These are phyloP conservation scores for Pestalotiopsis sp. DNA, from an alignment of 2,329 filamentous ascomycete species.

Conservation along the genomic window DNA sequence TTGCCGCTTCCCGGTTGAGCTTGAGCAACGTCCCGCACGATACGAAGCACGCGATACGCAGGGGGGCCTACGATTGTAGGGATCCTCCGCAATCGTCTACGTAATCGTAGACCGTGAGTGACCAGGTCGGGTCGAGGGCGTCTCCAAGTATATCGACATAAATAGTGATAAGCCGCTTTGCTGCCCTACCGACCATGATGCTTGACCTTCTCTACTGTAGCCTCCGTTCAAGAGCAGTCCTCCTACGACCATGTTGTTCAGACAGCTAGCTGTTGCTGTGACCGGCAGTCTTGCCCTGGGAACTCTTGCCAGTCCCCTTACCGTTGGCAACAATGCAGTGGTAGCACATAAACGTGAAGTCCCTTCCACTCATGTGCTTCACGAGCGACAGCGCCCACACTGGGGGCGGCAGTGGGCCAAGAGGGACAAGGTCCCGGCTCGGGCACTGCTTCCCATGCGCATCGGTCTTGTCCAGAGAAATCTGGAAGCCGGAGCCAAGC, in stretches of 20 bases:
- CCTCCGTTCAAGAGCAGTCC: background rate
- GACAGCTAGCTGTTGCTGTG: constrained; percentile 19
- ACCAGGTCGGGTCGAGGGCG: background rate
- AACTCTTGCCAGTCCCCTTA: constrained; percentile 19
- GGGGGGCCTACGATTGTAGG: background rate
- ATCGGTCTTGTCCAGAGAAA: constrained; percentile 35
- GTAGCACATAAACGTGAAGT: constrained; percentile 18
- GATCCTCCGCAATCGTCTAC: background rate
- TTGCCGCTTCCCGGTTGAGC: background rate
- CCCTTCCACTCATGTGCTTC: constrained; percentile 29
- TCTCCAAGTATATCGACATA: background rate
- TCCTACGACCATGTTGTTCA: constrained; percentile 19
- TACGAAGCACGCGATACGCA: constrained; percentile 6
- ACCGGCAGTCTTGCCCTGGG: constrained; percentile 22
- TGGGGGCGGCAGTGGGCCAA: constrained; percentile 28
- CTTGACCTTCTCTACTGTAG: background rate
- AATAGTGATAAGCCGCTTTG: background rate
- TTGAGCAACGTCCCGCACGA: background rate
- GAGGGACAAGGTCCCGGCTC: constrained; percentile 24
- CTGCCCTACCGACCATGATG: background rate
- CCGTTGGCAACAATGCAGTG: constrained; percentile 1
- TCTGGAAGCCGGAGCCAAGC: constrained; percentile 30
- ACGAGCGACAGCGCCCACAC: constrained; percentile 32
- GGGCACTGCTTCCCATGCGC: constrained; percentile 32
- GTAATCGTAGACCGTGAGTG: background rate